phyloP scores from a whole-genome alignment of 2,329 filamentous ascomycete species.

The Apiospora hydei region DNA sequence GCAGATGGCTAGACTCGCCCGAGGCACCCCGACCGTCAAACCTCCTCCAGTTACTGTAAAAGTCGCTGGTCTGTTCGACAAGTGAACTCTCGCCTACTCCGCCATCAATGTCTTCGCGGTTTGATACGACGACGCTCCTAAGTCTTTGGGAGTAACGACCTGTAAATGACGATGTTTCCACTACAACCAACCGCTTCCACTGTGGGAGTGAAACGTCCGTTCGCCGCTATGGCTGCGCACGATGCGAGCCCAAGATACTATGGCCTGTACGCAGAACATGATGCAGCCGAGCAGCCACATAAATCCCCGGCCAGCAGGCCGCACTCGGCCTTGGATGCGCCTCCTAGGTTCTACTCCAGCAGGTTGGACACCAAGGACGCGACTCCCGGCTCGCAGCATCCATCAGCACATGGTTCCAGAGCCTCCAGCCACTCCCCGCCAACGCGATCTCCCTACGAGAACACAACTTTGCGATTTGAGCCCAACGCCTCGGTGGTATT shows the following conservation, averaged over 20 bases:
- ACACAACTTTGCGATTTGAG: constrained; percentile 49
- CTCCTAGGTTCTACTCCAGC: neutral
- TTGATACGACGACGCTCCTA: neutral
- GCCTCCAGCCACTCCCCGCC: constrained; percentile 33
- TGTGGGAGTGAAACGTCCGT: constrained; percentile 51
- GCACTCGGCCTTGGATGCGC: neutral
- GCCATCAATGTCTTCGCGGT: neutral
- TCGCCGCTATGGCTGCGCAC: constrained; percentile 44
- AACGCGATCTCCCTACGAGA: constrained; percentile 34
- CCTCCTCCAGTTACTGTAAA: neutral
- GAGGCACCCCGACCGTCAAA: neutral
- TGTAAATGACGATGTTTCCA: constrained; percentile 23
- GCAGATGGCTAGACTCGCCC: constrained; percentile 9
- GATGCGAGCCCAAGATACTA: constrained; percentile 27
- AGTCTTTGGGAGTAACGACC: neutral
- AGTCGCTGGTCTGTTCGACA: constrained; percentile 2
- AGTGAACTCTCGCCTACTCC: neutral
- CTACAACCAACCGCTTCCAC: constrained; percentile 36
- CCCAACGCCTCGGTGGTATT: constrained; percentile 75
- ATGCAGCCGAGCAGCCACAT: neutral
- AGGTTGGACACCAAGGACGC: neutral
- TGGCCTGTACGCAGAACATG: constrained; percentile 4
- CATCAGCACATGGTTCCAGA: constrained; percentile 22
- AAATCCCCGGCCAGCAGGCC: neutral
- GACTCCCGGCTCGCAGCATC: neutral